A percentile compares a stretch with the other conserved stretches of the same genome.
phyloP scores from a whole-genome alignment of 2,329 filamentous ascomycete genomes.

The Mycosphaerelloides madeirae region DNA sequence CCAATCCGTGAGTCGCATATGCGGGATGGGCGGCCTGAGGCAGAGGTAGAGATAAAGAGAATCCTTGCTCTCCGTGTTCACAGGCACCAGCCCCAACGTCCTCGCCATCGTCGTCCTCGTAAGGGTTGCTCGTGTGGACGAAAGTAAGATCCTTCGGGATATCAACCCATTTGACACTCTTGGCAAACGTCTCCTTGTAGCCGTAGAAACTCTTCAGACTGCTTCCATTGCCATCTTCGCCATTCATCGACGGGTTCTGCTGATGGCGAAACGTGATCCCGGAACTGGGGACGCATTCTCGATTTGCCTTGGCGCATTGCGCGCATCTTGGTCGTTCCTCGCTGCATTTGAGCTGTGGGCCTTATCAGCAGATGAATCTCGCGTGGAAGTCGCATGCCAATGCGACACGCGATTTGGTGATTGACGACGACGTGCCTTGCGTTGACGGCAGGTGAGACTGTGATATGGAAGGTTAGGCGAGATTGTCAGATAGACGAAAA shows the following conservation, averaged over 20 bases:
- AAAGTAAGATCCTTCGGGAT: conserved; percentile 59
- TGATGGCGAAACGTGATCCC: conserved; percentile 64
- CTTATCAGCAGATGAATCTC: conserved; percentile 1
- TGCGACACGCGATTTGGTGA: conserved; percentile 1
- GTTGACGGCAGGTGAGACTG: conserved; percentile 30
- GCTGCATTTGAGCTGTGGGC: conserved; percentile 56
- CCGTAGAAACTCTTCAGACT: conserved; percentile 59
- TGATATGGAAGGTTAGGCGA: conserved; percentile 6
- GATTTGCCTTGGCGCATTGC: conserved; percentile 57
- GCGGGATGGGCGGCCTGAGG: conserved; percentile 18
- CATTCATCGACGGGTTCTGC: conserved; percentile 65
- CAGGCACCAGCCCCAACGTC: not conserved
- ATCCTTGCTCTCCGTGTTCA: not conserved
- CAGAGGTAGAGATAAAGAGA: not conserved
- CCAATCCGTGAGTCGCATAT: conserved; percentile 46
- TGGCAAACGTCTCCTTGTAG: conserved; percentile 61
- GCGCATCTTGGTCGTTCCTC: conserved; percentile 58
- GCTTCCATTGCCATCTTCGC: conserved; percentile 41
- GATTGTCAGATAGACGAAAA: too few species aligned
- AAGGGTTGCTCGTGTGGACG: conserved; percentile 58
- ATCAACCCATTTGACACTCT: conserved; percentile 58
- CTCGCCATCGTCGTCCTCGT: conserved; percentile 43
- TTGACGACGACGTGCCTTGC: conserved; percentile 29
- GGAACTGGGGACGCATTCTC: conserved; percentile 57
- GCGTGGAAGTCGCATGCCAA: not conserved